Base-by-base conservation (phyloP, 129 eudicot genomes). In the Cynara cardunculus region DNA sequence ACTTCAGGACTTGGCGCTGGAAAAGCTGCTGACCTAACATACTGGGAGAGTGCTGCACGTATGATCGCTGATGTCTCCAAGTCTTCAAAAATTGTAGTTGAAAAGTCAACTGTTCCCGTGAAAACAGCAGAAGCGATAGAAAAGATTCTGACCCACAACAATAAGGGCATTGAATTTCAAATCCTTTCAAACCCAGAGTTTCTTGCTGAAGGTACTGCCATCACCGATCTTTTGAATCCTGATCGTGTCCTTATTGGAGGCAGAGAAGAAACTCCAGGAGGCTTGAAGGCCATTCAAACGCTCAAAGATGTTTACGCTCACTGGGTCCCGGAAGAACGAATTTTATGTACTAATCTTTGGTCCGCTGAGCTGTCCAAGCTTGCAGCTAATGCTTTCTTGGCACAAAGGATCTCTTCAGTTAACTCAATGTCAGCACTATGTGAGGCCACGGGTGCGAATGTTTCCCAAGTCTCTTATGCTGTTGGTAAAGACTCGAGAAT, bases 231-330 rank as follows among this genome's bases (percentile, higher is more conserved):
- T 24, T 85, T 89, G 28, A 71, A 85, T 7, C 93, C 93, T 12
- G 93, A 89, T n/a, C 87, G 93, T 3, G 93, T 89, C 24, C 88
- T 89, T 7, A 89, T 89, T 75, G 93, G 93, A 25, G 93, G 93
- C 7, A 75, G 93, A 71, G 91, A 87, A 78, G 93, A 87, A 81
- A 87, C 91, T 77, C 86, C 91, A 71, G 89, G 67, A 13, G 91
- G 93, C 24, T 32, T 66, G 76, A 85, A 87, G 81, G 91, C 93
- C 4, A 74, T 89, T 27, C 77, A 81, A 78, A 73, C 79, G 0
- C 25, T 87, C 41, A 87, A 85, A 75, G 89, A 87, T 12, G 78
- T 89, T 70, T 89, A 89, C 69, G 91, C 89, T 25, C 89, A 87
- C 9, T 89, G 93, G 93, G 93, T 89, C 67, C 87, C 91, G 0